phyloP scores from a whole-genome alignment of 352 stramenopile genomes.

The Globisporangium iwayamae region DNA sequence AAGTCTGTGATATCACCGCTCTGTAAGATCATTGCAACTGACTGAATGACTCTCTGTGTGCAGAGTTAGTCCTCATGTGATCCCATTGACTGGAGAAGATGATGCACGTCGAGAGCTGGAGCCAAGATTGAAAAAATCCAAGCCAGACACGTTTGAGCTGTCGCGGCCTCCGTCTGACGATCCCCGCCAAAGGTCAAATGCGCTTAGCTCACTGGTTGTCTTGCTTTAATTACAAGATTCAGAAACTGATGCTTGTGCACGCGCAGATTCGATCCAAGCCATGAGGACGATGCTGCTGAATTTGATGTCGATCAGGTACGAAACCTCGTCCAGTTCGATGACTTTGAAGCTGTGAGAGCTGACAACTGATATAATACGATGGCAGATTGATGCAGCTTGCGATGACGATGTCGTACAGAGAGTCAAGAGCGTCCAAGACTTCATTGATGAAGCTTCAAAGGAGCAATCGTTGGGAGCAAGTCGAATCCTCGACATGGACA shows the following conservation, averaged over 20 bases:
- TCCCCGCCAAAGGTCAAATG: slow-evolving; percentile 2
- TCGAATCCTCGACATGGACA: slow-evolving; percentile 16
- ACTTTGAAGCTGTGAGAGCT: neutral
- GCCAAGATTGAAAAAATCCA: slow-evolving; percentile 9
- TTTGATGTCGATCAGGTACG: slow-evolving; percentile 11
- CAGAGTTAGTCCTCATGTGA: slow-evolving; percentile 12
- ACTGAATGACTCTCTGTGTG: neutral
- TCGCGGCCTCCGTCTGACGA: neutral
- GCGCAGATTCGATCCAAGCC: slow-evolving; percentile 13
- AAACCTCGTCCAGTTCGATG: neutral
- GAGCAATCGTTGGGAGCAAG: neutral
- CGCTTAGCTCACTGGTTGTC: neutral
- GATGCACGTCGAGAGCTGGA: neutral
- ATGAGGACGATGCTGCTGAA: slow-evolving; percentile 7
- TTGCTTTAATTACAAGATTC: too few species aligned
- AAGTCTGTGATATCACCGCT: neutral
- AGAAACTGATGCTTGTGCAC: neutral
- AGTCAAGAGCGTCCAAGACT: slow-evolving; percentile 16
- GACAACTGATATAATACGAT: neutral
- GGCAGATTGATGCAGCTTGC: slow-evolving; percentile 5
- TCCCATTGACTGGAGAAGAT: slow-evolving; percentile 11
- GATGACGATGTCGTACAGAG: slow-evolving; percentile 9
- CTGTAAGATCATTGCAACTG: neutral
- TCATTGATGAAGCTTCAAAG: slow-evolving; percentile 10
- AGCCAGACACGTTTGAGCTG: neutral